Evolutionary conservation across 1,139 yeast species (phyloP).

Genomic region (Hemisphaericaspora xylofermentans): DNA sequence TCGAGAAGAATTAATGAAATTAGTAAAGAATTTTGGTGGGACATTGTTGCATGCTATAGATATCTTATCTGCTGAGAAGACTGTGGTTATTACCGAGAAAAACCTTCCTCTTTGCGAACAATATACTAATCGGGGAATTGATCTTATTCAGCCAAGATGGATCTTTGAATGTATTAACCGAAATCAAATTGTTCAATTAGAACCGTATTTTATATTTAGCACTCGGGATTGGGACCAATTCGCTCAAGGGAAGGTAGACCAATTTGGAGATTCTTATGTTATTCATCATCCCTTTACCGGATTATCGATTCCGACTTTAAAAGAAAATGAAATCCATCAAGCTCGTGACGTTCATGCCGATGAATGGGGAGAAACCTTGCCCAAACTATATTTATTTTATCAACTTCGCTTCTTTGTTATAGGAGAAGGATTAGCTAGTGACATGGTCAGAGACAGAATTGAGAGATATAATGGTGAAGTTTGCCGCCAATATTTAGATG

Average conservation of each 20-base stretch:
- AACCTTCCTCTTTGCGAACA: constrained; percentile 45
- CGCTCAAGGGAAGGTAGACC: constrained; percentile 36
- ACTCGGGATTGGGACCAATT: constrained; percentile 15
- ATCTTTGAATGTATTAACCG: constrained; percentile 59
- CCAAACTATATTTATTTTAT: constrained; percentile 23
- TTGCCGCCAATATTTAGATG: constrained; percentile 13
- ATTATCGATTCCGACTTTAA: constrained; percentile 8
- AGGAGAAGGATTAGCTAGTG: constrained; percentile 8
- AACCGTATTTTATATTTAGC: constrained; percentile 54
- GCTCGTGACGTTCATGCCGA: constrained; percentile 10
- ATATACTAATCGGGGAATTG: constrained; percentile 48
- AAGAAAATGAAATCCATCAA: constrained; percentile 3
- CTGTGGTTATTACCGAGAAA: constrained; percentile 49
- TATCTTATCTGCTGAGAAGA: constrained; percentile 15
- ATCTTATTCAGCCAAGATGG: constrained; percentile 71
- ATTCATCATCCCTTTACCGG: constrained; percentile 19
- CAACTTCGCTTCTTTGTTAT: constrained; percentile 26
- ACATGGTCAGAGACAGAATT: constrained; percentile 22
- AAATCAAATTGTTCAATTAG: constrained; percentile 48
- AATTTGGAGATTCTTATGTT: constrained; percentile 55
- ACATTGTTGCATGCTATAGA: constrained; percentile 21
- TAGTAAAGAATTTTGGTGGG: constrained; percentile 56
- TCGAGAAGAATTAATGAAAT: constrained; percentile 32
- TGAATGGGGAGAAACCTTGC: constrained; percentile 15
- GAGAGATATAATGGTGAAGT: constrained; percentile 34